phyloP scores from a whole-genome alignment of 202 grass and related monocot species.

The Schoenoplectus tabernaemontani region DNA sequence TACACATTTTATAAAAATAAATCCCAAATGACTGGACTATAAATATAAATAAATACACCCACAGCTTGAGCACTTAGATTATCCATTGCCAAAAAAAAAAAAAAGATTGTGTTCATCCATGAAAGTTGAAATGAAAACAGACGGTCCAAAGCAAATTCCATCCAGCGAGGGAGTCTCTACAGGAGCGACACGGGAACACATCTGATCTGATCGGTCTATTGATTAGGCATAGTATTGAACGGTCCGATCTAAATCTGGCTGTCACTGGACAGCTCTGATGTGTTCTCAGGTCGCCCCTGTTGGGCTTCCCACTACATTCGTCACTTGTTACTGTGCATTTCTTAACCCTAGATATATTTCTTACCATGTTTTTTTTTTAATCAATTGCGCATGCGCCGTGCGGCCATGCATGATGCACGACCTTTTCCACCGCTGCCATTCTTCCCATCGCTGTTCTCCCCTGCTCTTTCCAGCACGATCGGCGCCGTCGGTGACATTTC shows the following conservation, averaged over 20 bases:
- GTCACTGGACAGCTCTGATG: slow-evolving; percentile 14
- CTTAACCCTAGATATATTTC: too few relatives aligned
- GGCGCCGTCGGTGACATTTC: too few relatives aligned
- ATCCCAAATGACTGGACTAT: background rate
- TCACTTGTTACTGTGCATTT: background rate
- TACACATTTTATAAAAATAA: slow-evolving; percentile 17
- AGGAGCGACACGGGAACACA: slow-evolving; percentile 75
- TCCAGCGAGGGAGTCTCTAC: slow-evolving; percentile 19
- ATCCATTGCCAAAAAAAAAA: background rate
- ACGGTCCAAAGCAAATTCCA: too few relatives aligned
- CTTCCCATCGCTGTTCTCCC: slow-evolving; percentile 27
- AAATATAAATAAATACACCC: background rate
- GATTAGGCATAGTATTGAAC: too few relatives aligned
- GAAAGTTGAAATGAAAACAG: background rate
- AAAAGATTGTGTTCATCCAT: background rate
- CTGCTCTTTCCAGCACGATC: slow-evolving; percentile 24
- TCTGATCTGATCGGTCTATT: slow-evolving; percentile 1
- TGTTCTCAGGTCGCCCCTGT: slow-evolving; percentile 55
- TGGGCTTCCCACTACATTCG: slow-evolving; percentile 15
- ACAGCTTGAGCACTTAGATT: background rate
- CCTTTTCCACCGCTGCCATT: slow-evolving; percentile 31
- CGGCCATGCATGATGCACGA: too few relatives aligned
- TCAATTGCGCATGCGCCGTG: too few relatives aligned
- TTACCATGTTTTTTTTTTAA: too few relatives aligned
- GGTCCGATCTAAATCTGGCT: background rate